Percentiles rank a stretch among this genome's conserved stretches.
Evolutionary conservation across 2,329 filamentous ascomycete genomes (phyloP).

Genomic region (Ascochyta clinopodiicola): DNA sequence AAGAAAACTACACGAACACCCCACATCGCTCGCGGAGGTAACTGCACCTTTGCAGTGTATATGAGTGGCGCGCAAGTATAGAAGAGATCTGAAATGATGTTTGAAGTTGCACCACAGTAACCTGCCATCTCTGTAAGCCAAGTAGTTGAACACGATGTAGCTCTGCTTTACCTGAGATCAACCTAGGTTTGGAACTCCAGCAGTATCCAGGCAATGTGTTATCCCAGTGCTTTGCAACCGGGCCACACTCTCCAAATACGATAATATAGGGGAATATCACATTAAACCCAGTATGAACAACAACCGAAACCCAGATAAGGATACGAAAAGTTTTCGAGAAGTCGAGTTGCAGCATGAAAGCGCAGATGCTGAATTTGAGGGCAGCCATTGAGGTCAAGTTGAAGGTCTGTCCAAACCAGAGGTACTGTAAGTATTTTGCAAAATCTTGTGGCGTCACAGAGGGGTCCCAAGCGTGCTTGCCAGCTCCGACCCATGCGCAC

Average conservation of each 20-base stretch:
- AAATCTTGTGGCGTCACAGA: background rate
- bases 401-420: conserved; percentile 18
- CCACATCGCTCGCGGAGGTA: conserved; percentile 8
- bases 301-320: conserved; percentile 3
- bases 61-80: conserved; percentile 14
- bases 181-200: conserved; percentile 8
- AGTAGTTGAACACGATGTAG: too few species aligned
- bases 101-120: conserved; percentile 8
- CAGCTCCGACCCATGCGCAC: background rate
- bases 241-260: conserved; percentile 5
- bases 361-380: conserved; percentile 17
- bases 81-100: conserved; percentile 16
- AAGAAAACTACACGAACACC: conserved; percentile 18
- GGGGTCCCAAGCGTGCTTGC: conserved; percentile 14
- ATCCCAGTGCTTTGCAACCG: conserved; percentile 12
- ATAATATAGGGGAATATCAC: conserved; percentile 7
- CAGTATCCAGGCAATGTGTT: conserved; percentile 4
- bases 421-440: background rate
- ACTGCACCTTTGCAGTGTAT: conserved; percentile 11
- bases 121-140: background rate
- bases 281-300: conserved; percentile 9
- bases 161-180: conserved; percentile 1
- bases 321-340: conserved; percentile 10
- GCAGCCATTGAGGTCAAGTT: conserved; percentile 15
- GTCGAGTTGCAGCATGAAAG: conserved; percentile 11